Base-by-base conservation (phyloP, 2,329 filamentous ascomycete genomes). In the Trichoderma cornu-damae region DNA sequence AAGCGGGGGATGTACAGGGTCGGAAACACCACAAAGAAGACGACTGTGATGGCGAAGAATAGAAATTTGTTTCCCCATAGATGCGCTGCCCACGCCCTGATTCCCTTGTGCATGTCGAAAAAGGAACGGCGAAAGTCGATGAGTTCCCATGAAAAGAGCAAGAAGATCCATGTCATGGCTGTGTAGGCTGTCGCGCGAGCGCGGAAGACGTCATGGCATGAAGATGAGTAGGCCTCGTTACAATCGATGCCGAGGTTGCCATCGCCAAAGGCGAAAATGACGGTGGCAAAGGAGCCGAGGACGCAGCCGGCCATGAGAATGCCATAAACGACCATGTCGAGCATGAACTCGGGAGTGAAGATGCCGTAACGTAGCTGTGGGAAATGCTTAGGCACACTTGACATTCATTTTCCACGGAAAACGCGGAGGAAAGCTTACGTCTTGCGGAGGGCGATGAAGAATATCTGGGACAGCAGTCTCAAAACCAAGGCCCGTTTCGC, bases 401-500 rank as follows among this genome's bases (percentile, higher is more conserved):
- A 38, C 4, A 18, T 38, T 14, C 7, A 2, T 2, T 16, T 38
- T n/a, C 11, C 24, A 24, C 2, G 7, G 24, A 28, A 12, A 32
- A 26, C 18, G 40, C 8, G 18, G 12, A 9, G 22, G 6, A 14
- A 38, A 12, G 24, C 71, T 70, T 34, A 83, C 70, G 67, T 79
- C 77, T 61, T 87, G 84, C 0, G 87, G 87, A 5, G 85, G 85
- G 0, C 86, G 78, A 35, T 76, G 69, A 69, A 89, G 81, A 61
- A 89, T 84, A 66, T 89, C 86, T 0, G 84, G 80, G 0, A 82
- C 80, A 0, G 86, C 85, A 42, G 78, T 72, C 69, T 90, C 86
- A 71, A 88, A 85, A 3, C 86, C 87, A 5, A 90, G 76, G 48
- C 86, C 87, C 75, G 89, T 88, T 63, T 88, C 87, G 1, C 85